Evolutionary conservation across 2,329 filamentous ascomycete genomes (phyloP).

Genomic region (Pestalotiopsis sp.): DNA sequence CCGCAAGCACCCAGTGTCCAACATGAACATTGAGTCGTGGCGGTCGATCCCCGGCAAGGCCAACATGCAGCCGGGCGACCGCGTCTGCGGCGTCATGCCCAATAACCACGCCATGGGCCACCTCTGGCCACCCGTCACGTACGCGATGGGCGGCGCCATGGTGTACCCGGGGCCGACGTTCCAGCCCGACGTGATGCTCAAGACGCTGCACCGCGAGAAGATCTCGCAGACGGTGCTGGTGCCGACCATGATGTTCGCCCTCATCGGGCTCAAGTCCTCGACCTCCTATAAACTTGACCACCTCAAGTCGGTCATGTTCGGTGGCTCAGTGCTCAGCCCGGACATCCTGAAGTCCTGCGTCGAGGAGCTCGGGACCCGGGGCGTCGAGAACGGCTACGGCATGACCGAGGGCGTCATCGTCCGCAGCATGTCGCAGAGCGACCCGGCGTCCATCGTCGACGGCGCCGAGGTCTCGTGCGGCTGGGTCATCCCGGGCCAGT

Average conservation of each 20-base stretch:
- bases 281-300: neutral
- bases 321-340: slow-evolving; percentile 1
- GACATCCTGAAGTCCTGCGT: neutral
- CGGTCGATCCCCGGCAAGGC: neutral
- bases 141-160: neutral
- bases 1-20: neutral
- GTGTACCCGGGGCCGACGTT: slow-evolving; percentile 3
- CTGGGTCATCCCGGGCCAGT: neutral
- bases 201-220: slow-evolving; percentile 6
- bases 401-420: slow-evolving; percentile 8
- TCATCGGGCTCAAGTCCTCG: neutral
- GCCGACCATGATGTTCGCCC: slow-evolving; percentile 5
- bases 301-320: slow-evolving; percentile 6
- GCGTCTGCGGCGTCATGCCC: slow-evolving; percentile 4
- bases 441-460: slow-evolving; percentile 2
- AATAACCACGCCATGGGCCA: slow-evolving; percentile 12
- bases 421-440: neutral
- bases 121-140: neutral
- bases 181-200: slow-evolving; percentile 6
- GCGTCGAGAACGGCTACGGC: slow-evolving; percentile 5
- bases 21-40: neutral
- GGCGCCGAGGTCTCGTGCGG: slow-evolving; percentile 2
- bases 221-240: slow-evolving; percentile 8
- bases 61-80: neutral
- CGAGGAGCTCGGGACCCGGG: neutral